Conservation (phyloP, 306 rosid genomes). For the Fragaria nilgerrensis region DNA sequence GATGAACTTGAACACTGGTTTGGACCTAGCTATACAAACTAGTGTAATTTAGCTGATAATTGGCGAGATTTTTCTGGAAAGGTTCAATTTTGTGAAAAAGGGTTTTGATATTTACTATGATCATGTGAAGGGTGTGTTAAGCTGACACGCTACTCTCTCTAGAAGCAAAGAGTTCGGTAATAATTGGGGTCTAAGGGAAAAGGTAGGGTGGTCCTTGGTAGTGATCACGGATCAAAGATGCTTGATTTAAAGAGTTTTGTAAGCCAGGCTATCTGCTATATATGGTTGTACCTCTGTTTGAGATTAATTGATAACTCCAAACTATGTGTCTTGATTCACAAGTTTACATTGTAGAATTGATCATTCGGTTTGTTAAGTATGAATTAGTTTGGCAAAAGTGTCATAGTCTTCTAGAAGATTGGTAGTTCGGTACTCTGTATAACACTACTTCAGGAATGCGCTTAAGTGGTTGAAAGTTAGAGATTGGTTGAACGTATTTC, state of each 20-base stretch:
- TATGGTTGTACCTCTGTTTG: not conserved
- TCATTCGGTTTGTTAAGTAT: not conserved
- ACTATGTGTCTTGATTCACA: not conserved
- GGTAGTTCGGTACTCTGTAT: not conserved
- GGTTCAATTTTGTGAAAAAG: not conserved
- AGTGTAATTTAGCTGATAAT: not conserved
- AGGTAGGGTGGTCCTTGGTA: not conserved
- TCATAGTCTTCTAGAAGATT: not conserved
- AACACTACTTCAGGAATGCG: not conserved
- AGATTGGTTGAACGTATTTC: conserved; percentile 15
- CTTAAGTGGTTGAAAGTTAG: not conserved
- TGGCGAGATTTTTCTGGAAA: not conserved
- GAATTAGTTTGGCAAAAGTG: not conserved
- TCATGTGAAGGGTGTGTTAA: conserved; percentile 6
- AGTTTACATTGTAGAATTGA: not conserved
- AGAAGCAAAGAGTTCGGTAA: conserved; percentile 6
- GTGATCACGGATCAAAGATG: conserved; percentile 7
- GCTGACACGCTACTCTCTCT: not conserved
- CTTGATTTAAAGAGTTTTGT: conserved; percentile 3
- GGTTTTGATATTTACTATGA: not conserved
- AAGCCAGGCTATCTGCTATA: conserved; percentile 1
- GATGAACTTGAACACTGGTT: not conserved
- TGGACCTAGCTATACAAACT: too few relatives aligned
- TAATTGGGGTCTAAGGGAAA: not conserved
- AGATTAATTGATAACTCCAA: not conserved